Evolutionary conservation across 2,329 filamentous ascomycete species (phyloP).

Genomic region (Cryphonectria nitschkei): DNA sequence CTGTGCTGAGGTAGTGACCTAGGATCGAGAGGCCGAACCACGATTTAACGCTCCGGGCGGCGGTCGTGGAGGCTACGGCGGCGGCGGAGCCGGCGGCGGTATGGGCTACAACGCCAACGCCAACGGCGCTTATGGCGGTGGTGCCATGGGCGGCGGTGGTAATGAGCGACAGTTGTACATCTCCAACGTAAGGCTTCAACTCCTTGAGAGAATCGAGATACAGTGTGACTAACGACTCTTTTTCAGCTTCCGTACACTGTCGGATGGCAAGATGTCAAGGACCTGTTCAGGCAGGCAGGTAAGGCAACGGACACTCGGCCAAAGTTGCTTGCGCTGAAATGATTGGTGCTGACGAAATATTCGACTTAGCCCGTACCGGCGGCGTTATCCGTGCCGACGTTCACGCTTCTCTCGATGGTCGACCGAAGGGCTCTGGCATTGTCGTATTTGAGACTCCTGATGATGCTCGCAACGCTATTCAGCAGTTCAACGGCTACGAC

Average conservation of each 20-base stretch:
- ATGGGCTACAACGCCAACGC: conserved; percentile 38
- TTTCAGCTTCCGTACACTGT: conserved; percentile 91
- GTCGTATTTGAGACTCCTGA: conserved; percentile 94
- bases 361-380: conserved; percentile 59
- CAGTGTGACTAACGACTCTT: conserved; percentile 34
- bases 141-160: conserved; percentile 39
- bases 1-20: conserved; percentile 29
- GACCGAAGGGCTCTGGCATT: conserved; percentile 95
- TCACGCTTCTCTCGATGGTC: conserved; percentile 86
- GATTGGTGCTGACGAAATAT: conserved; percentile 6
- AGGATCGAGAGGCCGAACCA: conserved; percentile 98
- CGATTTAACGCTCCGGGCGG: conserved; percentile 76
- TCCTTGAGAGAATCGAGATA: background rate
- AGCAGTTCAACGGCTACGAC: conserved; percentile 97
- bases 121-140: conserved; percentile 47
- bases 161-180: conserved; percentile 92
- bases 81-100: conserved; percentile 50
- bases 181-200: conserved; percentile 82
- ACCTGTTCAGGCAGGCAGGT: conserved; percentile 98
- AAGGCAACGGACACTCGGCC: conserved; percentile 47
- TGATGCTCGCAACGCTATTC: conserved; percentile 92
- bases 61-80: conserved; percentile 59
- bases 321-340: background rate
- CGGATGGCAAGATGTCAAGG: conserved; percentile 98
- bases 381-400: conserved; percentile 94